Conservation (phyloP, 768 basidiomycete genomes). For the Trametes cingulata region DNA sequence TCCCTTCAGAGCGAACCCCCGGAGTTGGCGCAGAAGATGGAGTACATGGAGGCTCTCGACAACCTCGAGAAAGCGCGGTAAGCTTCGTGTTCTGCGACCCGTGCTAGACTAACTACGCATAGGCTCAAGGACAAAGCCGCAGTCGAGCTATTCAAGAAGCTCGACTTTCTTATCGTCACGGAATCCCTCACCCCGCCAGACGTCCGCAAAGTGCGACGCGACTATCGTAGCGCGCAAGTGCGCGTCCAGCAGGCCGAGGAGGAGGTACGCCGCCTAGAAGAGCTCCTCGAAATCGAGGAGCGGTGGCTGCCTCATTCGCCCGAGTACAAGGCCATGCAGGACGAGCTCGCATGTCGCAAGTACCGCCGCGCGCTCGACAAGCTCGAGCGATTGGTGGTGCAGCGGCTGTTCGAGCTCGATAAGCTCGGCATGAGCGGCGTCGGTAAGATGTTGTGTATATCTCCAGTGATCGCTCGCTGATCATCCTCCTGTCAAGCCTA, state of each 20-base stretch:
- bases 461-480: background rate
- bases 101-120: background rate
- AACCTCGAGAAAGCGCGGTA: constrained; percentile 4
- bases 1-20: constrained; percentile 16
- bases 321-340: constrained; percentile 12
- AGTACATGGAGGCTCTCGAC: constrained; percentile 19
- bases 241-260: background rate
- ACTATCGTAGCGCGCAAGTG: background rate
- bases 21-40: constrained; percentile 3
- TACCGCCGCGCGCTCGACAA: constrained; percentile 30
- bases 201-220: constrained; percentile 1
- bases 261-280: constrained; percentile 15
- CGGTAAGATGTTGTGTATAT: constrained; percentile 18
- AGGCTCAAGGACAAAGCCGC: background rate
- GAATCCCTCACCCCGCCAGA: background rate
- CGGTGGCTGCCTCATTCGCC: constrained; percentile 18
- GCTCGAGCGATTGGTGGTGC: constrained; percentile 34
- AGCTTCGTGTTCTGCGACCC: background rate
- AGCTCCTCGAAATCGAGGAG: constrained; percentile 9
- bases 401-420: constrained; percentile 33
- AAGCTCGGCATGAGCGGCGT: constrained; percentile 30
- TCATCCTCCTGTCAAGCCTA: constrained; percentile 31
- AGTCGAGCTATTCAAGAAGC: background rate
- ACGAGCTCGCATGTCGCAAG: constrained; percentile 10
- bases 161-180: background rate